Evolutionary conservation across 306 rosid species (phyloP), one percentile per base, ranked within the genome.

Genomic region (Ziziphus jujuba): DNA sequence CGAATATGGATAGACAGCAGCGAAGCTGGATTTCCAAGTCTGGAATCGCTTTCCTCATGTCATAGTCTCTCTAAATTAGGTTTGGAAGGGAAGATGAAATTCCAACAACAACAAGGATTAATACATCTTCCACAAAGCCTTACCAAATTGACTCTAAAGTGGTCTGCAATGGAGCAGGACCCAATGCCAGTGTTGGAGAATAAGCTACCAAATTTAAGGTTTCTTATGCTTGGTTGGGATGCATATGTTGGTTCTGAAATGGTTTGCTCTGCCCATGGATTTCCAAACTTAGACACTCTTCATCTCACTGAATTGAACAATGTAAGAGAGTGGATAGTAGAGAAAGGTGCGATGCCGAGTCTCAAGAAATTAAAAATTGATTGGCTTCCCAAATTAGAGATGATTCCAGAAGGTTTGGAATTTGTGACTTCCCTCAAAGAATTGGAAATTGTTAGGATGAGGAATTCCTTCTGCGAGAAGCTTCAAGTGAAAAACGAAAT

Each of bases 171-270:
- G 13, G 48, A 54, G 24, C 74, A 67, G 59, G 84, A 87, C 38
- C 87, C 84, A 3, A 81, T 81, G 85, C 63, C 43, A 7, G 67
- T 65, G 47, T 57, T 84, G 43, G 87, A 73, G 68, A 78, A n/a
- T n/a, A n/a, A 61, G 77, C 82, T 82, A 57, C 87, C 80, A 21
- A 71, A 77, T 63, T 63, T 84, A 70, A 84, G 66, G 76, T 60
- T 69, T 53, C 63, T 84, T 2, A 65, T 50, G 12, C 21, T 71
- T 15, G 7, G 60, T n/a, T n/a, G n/a, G n/a, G n/a, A n/a, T n/a
- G n/a, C n/a, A n/a, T n/a, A n/a, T n/a, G n/a, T n/a, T n/a, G 84
- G 87, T n/a, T 70, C 79, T 59, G 62, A 58, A 51, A 75, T 81
- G 79, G 69, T 65, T 20, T 81, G 85, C 76, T 74, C 79, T 9